phyloP scores from a whole-genome alignment of 257 asterid genomes.

The Solanum etuberosum region DNA sequence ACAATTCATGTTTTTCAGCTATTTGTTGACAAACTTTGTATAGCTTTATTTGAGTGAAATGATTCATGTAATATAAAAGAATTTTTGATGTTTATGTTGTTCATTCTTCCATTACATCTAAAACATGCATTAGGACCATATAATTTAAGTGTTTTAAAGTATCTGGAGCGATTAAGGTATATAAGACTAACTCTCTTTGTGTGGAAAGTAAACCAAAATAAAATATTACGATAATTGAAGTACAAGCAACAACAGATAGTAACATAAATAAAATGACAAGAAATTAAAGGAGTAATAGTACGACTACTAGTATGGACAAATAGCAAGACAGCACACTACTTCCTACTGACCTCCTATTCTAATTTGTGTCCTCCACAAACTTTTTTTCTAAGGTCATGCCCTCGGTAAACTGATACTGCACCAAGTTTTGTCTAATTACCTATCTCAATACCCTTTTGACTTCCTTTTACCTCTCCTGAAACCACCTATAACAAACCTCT shows the following conservation, averaged over 20 bases:
- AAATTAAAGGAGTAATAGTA: neutral
- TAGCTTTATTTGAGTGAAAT: neutral
- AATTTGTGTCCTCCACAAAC: neutral
- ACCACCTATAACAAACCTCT: neutral
- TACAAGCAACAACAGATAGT: too few relatives aligned
- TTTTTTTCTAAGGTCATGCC: neutral
- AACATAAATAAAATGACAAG: too few relatives aligned
- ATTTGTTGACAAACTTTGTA: neutral
- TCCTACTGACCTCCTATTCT: neutral
- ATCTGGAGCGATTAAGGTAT: too few relatives aligned
- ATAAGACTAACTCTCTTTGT: neutral
- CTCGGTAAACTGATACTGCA: rapidly evolving
- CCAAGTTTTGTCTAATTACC: neutral
- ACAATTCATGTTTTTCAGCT: neutral
- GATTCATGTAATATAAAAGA: neutral
- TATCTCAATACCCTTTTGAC: neutral
- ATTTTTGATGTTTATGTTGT: neutral
- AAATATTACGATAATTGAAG: neutral
- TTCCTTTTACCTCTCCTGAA: rapidly evolving
- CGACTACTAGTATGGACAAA: neutral
- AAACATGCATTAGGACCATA: neutral
- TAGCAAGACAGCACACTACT: too few relatives aligned
- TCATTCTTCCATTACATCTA: neutral
- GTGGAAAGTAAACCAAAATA: neutral
- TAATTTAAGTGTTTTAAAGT: neutral